These are phyloP conservation scores for Penicillium paxilli DNA, from an alignment of 495 filamentous ascomycete genomes.

Conservation along the genomic window DNA sequence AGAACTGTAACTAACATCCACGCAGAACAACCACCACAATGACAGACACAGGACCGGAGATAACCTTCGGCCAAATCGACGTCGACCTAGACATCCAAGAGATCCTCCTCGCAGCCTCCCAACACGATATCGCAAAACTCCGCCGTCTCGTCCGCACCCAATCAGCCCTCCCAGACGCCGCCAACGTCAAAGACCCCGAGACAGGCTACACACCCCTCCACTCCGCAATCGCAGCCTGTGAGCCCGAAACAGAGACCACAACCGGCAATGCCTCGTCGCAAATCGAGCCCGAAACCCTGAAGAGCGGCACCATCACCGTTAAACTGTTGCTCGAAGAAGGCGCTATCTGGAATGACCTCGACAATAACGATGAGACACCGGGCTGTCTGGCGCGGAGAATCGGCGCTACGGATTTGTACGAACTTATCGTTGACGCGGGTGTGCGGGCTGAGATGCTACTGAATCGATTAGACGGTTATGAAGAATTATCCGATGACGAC, in stretches of 20 bases:
- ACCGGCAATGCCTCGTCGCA: slow-evolving; percentile 18
- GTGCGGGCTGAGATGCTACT: slow-evolving; percentile 88
- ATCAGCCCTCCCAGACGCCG: slow-evolving; percentile 47
- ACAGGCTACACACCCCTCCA: slow-evolving; percentile 89
- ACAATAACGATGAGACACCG: slow-evolving; percentile 82
- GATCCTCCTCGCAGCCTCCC: slow-evolving; percentile 78
- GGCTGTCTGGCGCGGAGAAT: slow-evolving; percentile 81
- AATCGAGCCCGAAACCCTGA: slow-evolving; percentile 41
- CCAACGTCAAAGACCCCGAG: slow-evolving; percentile 78
- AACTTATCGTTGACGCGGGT: slow-evolving; percentile 85
- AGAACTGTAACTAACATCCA: not conserved
- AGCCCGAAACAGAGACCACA: slow-evolving; percentile 44
- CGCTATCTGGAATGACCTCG: slow-evolving; percentile 96
- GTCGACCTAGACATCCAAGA: slow-evolving; percentile 47
- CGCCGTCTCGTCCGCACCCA: slow-evolving; percentile 68
- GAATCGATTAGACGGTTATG: slow-evolving; percentile 73
- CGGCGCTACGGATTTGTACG: slow-evolving; percentile 72
- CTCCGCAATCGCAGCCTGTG: slow-evolving; percentile 84
- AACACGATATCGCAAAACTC: slow-evolving; percentile 77
- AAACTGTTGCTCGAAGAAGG: slow-evolving; percentile 79
- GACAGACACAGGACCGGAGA: slow-evolving; percentile 26
- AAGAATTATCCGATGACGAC: slow-evolving; percentile 62
- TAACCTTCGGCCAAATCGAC: slow-evolving; percentile 32
- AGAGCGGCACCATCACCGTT: slow-evolving; percentile 64
- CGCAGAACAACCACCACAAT: slow-evolving; percentile 16